Evolutionary conservation across 1,139 yeast genomes (phyloP).

Genomic region (Saccharomyces hybrid): DNA sequence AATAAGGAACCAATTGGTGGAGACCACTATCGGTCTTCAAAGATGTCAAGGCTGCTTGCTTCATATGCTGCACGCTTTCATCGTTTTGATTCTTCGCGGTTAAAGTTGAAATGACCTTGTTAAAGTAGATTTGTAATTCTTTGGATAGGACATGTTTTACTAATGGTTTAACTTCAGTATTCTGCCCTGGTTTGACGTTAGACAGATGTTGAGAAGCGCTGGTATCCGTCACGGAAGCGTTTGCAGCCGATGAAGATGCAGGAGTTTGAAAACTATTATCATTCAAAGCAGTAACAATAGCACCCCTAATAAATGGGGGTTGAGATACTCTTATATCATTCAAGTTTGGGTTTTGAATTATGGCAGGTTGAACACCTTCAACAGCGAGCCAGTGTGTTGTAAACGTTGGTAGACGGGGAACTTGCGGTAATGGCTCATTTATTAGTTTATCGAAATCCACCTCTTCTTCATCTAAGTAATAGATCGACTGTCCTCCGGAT

Average conservation of each 20-base stretch:
- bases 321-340: conserved; percentile 61
- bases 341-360: conserved; percentile 90
- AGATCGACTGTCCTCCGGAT: conserved; percentile 58
- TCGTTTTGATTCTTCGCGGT: conserved; percentile 36
- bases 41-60: conserved; percentile 75
- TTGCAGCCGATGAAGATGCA: conserved; percentile 17
- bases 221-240: conserved; percentile 13
- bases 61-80: conserved; percentile 48
- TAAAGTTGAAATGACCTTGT: conserved; percentile 78
- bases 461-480: conserved; percentile 83
- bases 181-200: conserved; percentile 38
- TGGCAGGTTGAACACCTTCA: conserved; percentile 97
- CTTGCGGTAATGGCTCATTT: conserved; percentile 90
- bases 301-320: conserved; percentile 60
- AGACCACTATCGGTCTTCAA: conserved; percentile 88
- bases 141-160: conserved; percentile 95
- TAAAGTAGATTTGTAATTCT: conserved; percentile 88
- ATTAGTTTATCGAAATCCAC: conserved; percentile 90
- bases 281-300: conserved; percentile 45
- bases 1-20: conserved; percentile 93
- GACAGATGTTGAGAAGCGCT: conserved; percentile 31
- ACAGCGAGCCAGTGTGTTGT: conserved; percentile 98
- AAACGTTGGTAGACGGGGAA: conserved; percentile 84
- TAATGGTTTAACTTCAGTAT: conserved; percentile 77
- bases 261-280: conserved; percentile 31